phyloP scores from a whole-genome alignment of 169 alveolate species.

The Cryptosporidium ubiquitum region DNA sequence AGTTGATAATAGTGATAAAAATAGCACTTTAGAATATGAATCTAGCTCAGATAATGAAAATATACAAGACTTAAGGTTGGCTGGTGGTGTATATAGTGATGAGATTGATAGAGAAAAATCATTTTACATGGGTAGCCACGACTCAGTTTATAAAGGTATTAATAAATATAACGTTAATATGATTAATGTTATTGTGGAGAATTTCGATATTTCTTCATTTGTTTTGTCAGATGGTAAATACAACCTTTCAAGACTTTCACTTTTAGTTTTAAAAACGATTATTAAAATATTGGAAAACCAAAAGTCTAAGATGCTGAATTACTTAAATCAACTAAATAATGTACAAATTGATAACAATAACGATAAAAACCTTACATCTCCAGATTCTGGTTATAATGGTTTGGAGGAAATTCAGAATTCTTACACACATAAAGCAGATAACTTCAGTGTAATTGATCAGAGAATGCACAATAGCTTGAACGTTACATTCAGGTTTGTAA shows the following conservation, averaged over 20 bases:
- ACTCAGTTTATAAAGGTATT: background rate
- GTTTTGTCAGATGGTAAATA: slow-evolving; percentile 27
- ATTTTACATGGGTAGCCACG: background rate
- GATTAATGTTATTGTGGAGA: slow-evolving; percentile 22
- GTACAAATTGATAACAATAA: background rate
- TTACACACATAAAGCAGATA: background rate
- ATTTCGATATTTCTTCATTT: slow-evolving; percentile 47
- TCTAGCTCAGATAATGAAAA: background rate
- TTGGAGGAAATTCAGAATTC: background rate
- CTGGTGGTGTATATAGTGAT: background rate
- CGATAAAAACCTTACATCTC: background rate
- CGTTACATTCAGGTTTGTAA: background rate
- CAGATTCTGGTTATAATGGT: background rate
- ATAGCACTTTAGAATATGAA: background rate
- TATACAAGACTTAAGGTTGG: background rate
- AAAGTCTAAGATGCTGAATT: background rate
- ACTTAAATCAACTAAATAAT: background rate
- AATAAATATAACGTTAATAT: background rate
- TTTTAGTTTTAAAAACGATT: background rate
- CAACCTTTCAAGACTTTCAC: slow-evolving; percentile 17
- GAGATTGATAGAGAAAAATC: background rate
- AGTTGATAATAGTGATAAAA: background rate
- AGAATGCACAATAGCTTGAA: background rate
- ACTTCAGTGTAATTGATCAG: background rate
- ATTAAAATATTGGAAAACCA: background rate